A percentile compares a stretch with the other conserved stretches of the same genome.
Conservation (phyloP, 73 alveolate genomes). For the Tetrahymena elliotti region DNA sequence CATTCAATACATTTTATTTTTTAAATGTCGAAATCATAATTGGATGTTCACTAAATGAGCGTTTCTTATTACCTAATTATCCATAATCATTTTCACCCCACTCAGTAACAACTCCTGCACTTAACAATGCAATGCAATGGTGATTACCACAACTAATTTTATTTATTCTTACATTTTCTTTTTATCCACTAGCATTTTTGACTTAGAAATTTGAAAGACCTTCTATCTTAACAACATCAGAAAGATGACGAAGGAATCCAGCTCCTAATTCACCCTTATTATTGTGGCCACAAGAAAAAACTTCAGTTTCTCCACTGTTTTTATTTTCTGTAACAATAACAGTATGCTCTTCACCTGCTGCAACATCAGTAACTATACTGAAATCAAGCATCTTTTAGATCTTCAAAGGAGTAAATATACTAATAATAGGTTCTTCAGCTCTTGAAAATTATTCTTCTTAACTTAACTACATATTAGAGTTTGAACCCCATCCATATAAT, state of each 20-base stretch:
- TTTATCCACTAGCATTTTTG: conserved; percentile 17
- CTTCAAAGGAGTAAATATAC: conserved; percentile 43
- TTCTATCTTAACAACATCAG: conserved; percentile 51
- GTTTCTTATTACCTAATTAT: conserved; percentile 66
- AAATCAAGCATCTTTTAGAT: conserved; percentile 33
- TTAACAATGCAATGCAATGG: conserved; percentile 60
- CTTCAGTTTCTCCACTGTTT: conserved; percentile 48
- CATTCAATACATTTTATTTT: not conserved
- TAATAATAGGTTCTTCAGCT: conserved; percentile 55
- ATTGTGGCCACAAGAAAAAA: conserved; percentile 66
- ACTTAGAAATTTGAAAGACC: conserved; percentile 65
- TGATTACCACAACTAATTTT: conserved; percentile 61
- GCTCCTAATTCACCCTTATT: conserved; percentile 74
- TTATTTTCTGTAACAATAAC: conserved; percentile 46
- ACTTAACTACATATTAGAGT: conserved; percentile 56
- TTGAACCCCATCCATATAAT: conserved; percentile 78
- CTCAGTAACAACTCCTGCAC: conserved; percentile 72
- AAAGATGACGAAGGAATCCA: conserved; percentile 58
- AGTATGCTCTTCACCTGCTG: conserved; percentile 72
- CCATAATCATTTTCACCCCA: conserved; percentile 91
- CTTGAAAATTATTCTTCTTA: conserved; percentile 50
- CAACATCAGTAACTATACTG: conserved; percentile 56
- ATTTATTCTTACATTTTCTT: conserved; percentile 41
- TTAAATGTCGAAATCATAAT: not conserved
- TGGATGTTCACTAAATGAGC: conserved; percentile 57